These are phyloP conservation scores for Phaeosphaeriaceae sp. DNA, from an alignment of 2,329 filamentous ascomycete genomes.

Conservation along the genomic window DNA sequence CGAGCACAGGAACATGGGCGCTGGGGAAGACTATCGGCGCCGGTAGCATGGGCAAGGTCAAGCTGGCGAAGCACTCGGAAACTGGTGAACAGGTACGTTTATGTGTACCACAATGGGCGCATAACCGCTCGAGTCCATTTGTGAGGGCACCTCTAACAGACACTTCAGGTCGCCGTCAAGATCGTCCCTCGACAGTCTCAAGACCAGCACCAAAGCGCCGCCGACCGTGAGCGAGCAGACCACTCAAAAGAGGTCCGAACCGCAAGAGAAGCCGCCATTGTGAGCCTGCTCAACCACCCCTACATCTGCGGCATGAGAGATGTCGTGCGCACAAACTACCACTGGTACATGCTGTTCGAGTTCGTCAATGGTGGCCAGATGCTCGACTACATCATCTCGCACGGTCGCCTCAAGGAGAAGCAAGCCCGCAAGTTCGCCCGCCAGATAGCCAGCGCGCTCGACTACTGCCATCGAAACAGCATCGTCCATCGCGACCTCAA, in stretches of 20 bases:
- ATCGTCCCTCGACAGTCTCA: slow-evolving; percentile 91
- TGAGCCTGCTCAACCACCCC: slow-evolving; percentile 90
- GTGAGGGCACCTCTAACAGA: slow-evolving; percentile 11
- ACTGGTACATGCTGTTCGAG: slow-evolving; percentile 99
- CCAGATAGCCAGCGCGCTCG: slow-evolving; percentile 93
- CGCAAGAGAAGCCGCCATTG: slow-evolving; percentile 93
- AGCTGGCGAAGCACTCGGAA: slow-evolving; percentile 89
- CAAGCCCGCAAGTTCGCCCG: slow-evolving; percentile 97
- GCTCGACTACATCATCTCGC: slow-evolving; percentile 99
- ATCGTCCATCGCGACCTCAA: slow-evolving; percentile 98
- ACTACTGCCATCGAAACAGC: slow-evolving; percentile 97
- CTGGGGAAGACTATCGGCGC: slow-evolving; percentile 96
- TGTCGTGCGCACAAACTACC: slow-evolving; percentile 93
- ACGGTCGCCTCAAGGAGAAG: slow-evolving; percentile 96
- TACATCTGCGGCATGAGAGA: slow-evolving; percentile 97
- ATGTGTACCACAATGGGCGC: neutral
- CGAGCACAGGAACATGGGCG: slow-evolving; percentile 86
- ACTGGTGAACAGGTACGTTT: slow-evolving; percentile 83
- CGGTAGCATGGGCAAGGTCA: slow-evolving; percentile 99
- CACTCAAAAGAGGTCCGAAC: slow-evolving; percentile 97
- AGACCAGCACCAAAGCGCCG: slow-evolving; percentile 77
- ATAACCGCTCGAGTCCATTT: neutral
- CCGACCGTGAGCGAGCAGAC: slow-evolving; percentile 86
- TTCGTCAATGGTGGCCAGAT: slow-evolving; percentile 99
- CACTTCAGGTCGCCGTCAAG: slow-evolving; percentile 84